Evolutionary conservation across 2,329 filamentous ascomycete species (phyloP).

Genomic region (Pseudogymnoascus sp.): DNA sequence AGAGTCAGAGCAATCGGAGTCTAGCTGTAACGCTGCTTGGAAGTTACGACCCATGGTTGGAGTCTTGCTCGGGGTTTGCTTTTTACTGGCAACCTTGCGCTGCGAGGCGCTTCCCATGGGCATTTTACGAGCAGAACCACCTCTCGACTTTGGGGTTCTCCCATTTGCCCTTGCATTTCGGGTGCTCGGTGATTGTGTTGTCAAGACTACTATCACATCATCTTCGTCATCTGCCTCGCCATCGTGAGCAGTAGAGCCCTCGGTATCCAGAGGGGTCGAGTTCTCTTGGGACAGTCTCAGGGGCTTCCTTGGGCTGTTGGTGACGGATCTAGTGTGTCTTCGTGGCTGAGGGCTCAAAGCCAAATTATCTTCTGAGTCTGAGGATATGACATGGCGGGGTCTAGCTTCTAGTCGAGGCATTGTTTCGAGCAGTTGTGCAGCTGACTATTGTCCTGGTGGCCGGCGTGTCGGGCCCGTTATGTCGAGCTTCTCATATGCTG

Average conservation of each 20-base stretch:
- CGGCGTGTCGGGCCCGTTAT: not conserved
- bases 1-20: not conserved
- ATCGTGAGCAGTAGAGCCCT: not conserved
- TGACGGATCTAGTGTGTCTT: not conserved
- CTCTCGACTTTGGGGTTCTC: not conserved
- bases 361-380: conserved; percentile 3
- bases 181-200: not conserved
- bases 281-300: not conserved
- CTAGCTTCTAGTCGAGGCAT: not conserved
- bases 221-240: not conserved
- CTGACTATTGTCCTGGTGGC: not conserved
- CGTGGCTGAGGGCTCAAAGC: not conserved
- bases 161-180: not conserved
- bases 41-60: not conserved
- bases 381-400: not conserved
- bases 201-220: not conserved
- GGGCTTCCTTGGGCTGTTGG: not conserved
- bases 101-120: not conserved
- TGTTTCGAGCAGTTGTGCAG: not conserved
- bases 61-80: not conserved
- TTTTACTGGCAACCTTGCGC: not conserved
- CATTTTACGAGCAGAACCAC: not conserved
- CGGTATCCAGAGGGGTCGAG: not conserved
- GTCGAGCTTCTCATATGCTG: not conserved
- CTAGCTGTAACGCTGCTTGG: not conserved